Base-by-base conservation (phyloP, 1,284 basidiomycete genomes). In the Wallemia mellicola region DNA sequence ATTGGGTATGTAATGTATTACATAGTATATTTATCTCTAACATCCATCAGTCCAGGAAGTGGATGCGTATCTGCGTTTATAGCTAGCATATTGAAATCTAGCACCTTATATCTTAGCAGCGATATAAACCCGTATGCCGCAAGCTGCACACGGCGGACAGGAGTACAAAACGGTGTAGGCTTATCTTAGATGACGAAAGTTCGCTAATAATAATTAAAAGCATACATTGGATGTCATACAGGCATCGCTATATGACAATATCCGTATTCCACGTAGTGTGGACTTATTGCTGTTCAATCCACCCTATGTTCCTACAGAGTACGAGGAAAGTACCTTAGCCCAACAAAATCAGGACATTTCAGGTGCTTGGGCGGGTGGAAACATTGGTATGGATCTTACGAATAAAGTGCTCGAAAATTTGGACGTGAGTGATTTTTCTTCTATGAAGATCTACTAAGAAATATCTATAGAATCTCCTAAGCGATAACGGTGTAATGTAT, bases 281-380 rank as follows among this genome's bases (percentile, higher is more conserved):
- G 67, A 69, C 32, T 30, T 68, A 7, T 62, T 69, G 22, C 60
- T 69, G 2, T 68, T 69, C 63, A 69, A 69, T 32, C 68, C 68
- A 24, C 68, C 68, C 0, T 69, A 69, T 28, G 68, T 69, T 0
- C 68, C 67, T 22, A 69, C 68, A n/a, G 61, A 63, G 19, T 68
- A 65, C 26, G 68, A 67, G 54, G 68, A 69, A 59, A 30, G 7
- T 48, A 32, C 30, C 9, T 11, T 22, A 11, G 22, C 14, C 22
- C 38, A 22, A 11, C 14, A n/a, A 5, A 5, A 22, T 15, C 38
- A n/a, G 3, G n/a, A 22, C 38, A 48, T 11, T n/a, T 48, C 38
- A 3, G 9, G 14, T 5, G 38, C 38, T 5, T 22, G 9, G 38
- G 14, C 38, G 5, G 38, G 38, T 22, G 38, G 38, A n/a, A 48